Evolutionary conservation across 306 rosid genomes (phyloP).

Genomic region (Leucaena leucocephala): DNA sequence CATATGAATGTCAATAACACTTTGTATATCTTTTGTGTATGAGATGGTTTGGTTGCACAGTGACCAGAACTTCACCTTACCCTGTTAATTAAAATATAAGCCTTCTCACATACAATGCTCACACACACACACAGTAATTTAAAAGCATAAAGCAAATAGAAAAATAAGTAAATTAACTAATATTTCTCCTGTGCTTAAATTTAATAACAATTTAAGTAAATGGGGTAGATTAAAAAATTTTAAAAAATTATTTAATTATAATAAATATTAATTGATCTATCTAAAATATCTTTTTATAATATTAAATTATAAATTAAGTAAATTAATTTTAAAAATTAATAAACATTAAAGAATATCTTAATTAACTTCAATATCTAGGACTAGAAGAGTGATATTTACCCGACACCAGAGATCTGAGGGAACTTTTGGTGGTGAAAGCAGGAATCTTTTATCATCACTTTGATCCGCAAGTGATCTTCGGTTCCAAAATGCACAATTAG

Average conservation of each 20-base stretch:
- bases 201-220: no score
- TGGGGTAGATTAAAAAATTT: no score
- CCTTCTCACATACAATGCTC: not conserved
- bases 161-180: not conserved
- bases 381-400: not conserved
- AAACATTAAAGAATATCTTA: no score
- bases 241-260: no score
- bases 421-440: slow-evolving; percentile 19
- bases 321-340: no score
- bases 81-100: not conserved
- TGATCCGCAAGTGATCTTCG: slow-evolving; percentile 15
- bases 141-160: not conserved
- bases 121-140: no score
- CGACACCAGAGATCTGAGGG: slow-evolving; percentile 27
- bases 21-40: slow-evolving; percentile 29
- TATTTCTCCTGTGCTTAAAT: no score
- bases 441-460: not conserved
- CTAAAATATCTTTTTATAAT: no score
- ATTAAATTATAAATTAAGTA: no score
- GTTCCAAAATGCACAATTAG: slow-evolving; percentile 20
- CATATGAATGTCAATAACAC: slow-evolving; percentile 34
- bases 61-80: slow-evolving; percentile 17
- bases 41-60: slow-evolving; percentile 28
- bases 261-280: no score
- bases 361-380: no score